Evolutionary conservation across 1,284 basidiomycete species (phyloP).

Genomic region (Rhodotorula sp.): DNA sequence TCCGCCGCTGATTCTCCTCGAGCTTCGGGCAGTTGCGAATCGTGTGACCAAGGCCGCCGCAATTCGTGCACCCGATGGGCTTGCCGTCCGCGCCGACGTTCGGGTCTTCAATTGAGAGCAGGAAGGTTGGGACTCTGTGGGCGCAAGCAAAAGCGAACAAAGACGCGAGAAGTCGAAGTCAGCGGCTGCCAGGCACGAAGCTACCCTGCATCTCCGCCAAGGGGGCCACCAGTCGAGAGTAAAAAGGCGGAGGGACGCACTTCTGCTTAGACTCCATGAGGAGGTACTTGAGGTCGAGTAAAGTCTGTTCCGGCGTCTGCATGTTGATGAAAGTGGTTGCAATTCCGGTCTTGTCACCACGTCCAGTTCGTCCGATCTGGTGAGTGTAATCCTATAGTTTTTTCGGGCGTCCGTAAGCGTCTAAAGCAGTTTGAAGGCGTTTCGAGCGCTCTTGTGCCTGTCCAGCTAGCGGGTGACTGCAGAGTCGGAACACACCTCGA

Average conservation of each 20-base stretch:
- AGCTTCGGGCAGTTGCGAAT: constrained; percentile 94
- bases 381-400: constrained; percentile 79
- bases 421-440: background rate
- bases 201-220: too few relatives aligned
- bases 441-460: background rate
- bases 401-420: too few relatives aligned
- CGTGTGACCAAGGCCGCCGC: constrained; percentile 92
- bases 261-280: constrained; percentile 97
- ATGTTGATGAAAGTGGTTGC: constrained; percentile 99
- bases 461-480: background rate
- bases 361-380: constrained; percentile 96
- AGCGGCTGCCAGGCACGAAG: background rate
- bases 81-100: constrained; percentile 71
- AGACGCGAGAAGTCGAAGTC: too few relatives aligned
- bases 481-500: constrained; percentile 53
- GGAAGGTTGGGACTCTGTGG: constrained; percentile 87
- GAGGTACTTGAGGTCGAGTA: constrained; percentile 94
- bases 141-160: background rate
- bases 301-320: constrained; percentile 91
- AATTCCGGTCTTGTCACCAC: constrained; percentile 96
- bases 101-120: constrained; percentile 87
- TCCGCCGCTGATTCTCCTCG: constrained; percentile 84
- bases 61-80: constrained; percentile 87
- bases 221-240: background rate
- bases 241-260: constrained; percentile 53